phyloP scores from a whole-genome alignment of 2,329 filamentous ascomycete genomes.

The Sporothrix brasiliensis region DNA sequence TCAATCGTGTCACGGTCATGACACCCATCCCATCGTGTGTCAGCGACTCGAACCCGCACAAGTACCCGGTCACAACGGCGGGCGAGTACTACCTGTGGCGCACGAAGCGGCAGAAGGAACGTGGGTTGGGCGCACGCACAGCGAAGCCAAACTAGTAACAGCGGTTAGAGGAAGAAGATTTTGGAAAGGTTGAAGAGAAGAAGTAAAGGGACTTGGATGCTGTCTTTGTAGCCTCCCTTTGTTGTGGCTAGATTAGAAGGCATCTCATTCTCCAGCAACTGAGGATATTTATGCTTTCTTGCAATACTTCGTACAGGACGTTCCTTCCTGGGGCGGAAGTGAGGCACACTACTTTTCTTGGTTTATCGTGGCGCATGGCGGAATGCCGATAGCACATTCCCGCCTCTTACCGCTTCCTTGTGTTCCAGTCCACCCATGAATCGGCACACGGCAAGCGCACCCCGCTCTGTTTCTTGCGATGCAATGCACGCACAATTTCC shows the following conservation, averaged over 20 bases:
- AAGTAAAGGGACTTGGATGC: background rate
- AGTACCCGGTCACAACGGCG: slow-evolving; percentile 43
- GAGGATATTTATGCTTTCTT: too few species aligned
- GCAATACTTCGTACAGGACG: too few species aligned
- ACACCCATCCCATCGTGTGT: slow-evolving; percentile 43
- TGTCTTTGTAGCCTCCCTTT: background rate
- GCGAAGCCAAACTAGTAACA: background rate
- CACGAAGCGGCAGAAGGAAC: slow-evolving; percentile 35
- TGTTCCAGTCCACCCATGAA: background rate
- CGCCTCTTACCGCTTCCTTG: background rate
- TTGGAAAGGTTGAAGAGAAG: background rate
- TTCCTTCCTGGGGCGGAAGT: too few species aligned
- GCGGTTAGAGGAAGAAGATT: background rate
- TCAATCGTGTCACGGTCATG: slow-evolving; percentile 37
- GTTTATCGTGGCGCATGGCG: too few species aligned
- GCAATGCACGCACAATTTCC: background rate
- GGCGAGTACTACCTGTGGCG: slow-evolving; percentile 43
- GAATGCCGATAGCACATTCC: too few species aligned
- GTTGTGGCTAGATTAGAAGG: background rate
- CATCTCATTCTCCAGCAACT: background rate
- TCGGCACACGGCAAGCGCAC: slow-evolving; percentile 9
- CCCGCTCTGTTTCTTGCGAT: background rate
- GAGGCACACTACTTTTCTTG: too few species aligned
- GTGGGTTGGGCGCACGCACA: slow-evolving; percentile 10
- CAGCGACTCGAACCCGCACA: slow-evolving; percentile 41